Base-by-base conservation (phyloP, 768 basidiomycete species). In the Agrocybe praecox region DNA sequence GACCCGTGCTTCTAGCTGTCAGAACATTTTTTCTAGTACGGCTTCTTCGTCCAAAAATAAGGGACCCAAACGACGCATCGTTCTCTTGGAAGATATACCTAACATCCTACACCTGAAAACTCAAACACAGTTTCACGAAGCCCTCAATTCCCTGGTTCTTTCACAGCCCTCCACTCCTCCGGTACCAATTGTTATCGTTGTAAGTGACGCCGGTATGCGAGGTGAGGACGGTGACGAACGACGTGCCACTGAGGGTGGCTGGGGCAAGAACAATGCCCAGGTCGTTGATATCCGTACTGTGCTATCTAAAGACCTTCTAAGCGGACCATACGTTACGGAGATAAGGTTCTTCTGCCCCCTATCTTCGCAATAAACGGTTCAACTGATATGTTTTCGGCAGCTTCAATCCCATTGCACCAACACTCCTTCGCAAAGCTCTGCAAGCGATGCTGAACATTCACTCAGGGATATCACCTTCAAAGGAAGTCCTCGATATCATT, bases 341-440 rank as follows among this genome's bases (percentile, higher is more conserved):
- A 88, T 98, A 53, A 77, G 78, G 95, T 96, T 15, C 22, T 19
- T 22, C 14, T 14, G 26, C 26, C 26, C 26, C 26, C 33, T 36
- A 47, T 42, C 17, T 24, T 49, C 43, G 33, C 18, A 34, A n/a
- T 53, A 44, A 24, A 32, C 53, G 49, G 18, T 36, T 26, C 42
- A 21, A 32, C 44, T 43, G 26, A 49, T 33, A 48, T 24, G 45
- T 26, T 14, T 43, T 50, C 23, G 53, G 21, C 64, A 96, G 95
- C 44, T 98, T 98, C 74, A 94, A 97, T 60, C 89, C 96, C 0
- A 88, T 99, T 47, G 94, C 97, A 0, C 81, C 86, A 0, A 98
- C 96, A 0, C 80, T 95, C 45, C 81, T 97, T 73, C 82, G 80
- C 42, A 90, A 87, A 65, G 94, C 93, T 0, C 77, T 99, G 1